These are phyloP conservation scores for Pyrenopolyporus hunteri DNA, from an alignment of 495 filamentous ascomycete species.

Conservation along the genomic window DNA sequence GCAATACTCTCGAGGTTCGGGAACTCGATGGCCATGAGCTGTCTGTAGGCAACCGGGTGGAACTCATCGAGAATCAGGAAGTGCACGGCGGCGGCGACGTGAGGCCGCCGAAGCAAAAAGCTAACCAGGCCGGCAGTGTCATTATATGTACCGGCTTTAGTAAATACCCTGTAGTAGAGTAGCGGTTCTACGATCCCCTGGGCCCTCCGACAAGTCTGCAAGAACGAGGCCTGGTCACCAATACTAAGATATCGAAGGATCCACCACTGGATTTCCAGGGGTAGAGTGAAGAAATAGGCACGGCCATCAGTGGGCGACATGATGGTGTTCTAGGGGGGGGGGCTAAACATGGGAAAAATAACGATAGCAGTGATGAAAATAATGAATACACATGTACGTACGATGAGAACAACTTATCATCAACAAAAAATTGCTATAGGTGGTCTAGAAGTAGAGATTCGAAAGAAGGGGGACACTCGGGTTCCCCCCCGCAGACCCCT, in stretches of 20 bases:
- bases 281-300: slow-evolving; percentile 14
- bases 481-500: slow-evolving; percentile 23
- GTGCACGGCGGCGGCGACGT: slow-evolving; percentile 12
- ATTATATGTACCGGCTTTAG: slow-evolving; percentile 8
- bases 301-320: slow-evolving; percentile 12
- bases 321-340: background rate
- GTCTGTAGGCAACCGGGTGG: slow-evolving; percentile 27
- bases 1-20: slow-evolving; percentile 28
- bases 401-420: no score
- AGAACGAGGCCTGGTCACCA: slow-evolving; percentile 19
- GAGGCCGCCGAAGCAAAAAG: slow-evolving; percentile 18
- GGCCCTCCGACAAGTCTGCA: slow-evolving; percentile 14
- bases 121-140: slow-evolving; percentile 19
- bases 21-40: slow-evolving; percentile 29
- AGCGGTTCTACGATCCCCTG: slow-evolving; percentile 22
- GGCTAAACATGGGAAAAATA: background rate
- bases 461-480: slow-evolving; percentile 18
- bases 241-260: slow-evolving; percentile 24
- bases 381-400: background rate
- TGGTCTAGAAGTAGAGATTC: slow-evolving; percentile 10
- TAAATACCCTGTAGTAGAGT: slow-evolving; percentile 18
- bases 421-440: background rate
- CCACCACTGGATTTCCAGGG: slow-evolving; percentile 32
- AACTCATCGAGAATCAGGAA: slow-evolving; percentile 31
- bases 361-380: background rate